Evolutionary conservation across 805 yeast species (phyloP).

Genomic region (Candida morakotiae): DNA sequence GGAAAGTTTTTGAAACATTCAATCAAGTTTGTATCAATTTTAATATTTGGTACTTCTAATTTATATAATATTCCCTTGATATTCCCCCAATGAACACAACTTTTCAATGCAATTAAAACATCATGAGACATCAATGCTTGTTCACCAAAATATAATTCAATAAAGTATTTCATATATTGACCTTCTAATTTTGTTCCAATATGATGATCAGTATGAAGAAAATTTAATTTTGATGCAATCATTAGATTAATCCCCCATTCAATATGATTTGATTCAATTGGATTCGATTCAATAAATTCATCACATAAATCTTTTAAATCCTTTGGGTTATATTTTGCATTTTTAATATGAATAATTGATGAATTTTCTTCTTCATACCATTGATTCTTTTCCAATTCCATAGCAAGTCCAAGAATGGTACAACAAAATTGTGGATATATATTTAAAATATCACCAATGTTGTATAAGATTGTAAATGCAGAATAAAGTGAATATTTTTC

Average conservation of each 20-base stretch:
- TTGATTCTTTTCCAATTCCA: slow-evolving; percentile 42
- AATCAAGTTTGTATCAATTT: slow-evolving; percentile 24
- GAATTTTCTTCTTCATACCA: slow-evolving; percentile 49
- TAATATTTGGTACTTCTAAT: slow-evolving; percentile 36
- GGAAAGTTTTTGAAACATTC: slow-evolving; percentile 38
- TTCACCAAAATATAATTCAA: slow-evolving; percentile 36
- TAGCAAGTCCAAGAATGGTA: slow-evolving; percentile 46
- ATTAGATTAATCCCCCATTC: slow-evolving; percentile 39
- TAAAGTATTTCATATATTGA: slow-evolving; percentile 27
- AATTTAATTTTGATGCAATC: slow-evolving; percentile 46
- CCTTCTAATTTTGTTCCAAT: slow-evolving; percentile 50
- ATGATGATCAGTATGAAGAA: slow-evolving; percentile 54
- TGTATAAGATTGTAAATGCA: slow-evolving; percentile 39
- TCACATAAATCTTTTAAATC: slow-evolving; percentile 28
- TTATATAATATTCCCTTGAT: slow-evolving; percentile 44
- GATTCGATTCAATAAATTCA: slow-evolving; percentile 19
- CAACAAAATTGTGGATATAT: slow-evolving; percentile 41
- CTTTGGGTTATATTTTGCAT: slow-evolving; percentile 29
- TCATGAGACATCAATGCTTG: slow-evolving; percentile 36
- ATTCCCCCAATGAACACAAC: slow-evolving; percentile 54
- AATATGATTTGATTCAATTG: slow-evolving; percentile 32
- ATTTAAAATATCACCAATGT: slow-evolving; percentile 33
- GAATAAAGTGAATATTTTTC: slow-evolving; percentile 36
- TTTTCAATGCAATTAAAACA: slow-evolving; percentile 44
- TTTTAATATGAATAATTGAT: slow-evolving; percentile 33